Conservation (phyloP, 768 basidiomycete genomes). For the Russula sp. region DNA sequence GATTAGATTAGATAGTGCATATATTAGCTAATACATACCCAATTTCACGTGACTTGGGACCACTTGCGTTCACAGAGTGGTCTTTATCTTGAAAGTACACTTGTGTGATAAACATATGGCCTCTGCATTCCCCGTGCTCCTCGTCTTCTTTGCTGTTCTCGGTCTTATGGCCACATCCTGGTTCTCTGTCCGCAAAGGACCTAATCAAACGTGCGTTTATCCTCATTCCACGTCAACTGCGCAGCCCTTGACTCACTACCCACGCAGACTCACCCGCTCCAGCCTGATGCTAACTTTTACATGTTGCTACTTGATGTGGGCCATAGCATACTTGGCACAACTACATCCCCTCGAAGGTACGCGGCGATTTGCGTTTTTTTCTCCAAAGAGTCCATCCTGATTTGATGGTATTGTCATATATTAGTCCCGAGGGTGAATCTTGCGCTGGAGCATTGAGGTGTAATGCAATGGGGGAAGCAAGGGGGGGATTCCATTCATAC, state of each 20-base stretch:
- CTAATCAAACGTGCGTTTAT: constrained; percentile 75
- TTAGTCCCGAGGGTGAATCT: constrained; percentile 31
- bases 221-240: neutral
- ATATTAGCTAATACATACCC: neutral
- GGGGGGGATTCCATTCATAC: neutral
- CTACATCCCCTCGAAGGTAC: constrained; percentile 84
- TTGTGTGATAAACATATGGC: constrained; percentile 47
- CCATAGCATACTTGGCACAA: constrained; percentile 94
- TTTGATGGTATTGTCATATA: constrained; percentile 2
- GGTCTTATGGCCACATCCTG: constrained; percentile 64
- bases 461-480: neutral
- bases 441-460: constrained; percentile 24
- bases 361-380: neutral
- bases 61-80: neutral
- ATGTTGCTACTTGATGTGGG: constrained; percentile 95
- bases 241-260: neutral
- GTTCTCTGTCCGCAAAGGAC: constrained; percentile 78
- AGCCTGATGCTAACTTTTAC: constrained; percentile 71
- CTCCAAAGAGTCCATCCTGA: neutral
- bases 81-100: neutral
- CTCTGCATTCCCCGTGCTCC: constrained; percentile 63
- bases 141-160: constrained; percentile 61
- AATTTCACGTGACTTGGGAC: neutral
- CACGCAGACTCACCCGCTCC: constrained; percentile 73
- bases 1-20: constrained; percentile 38